Evolutionary conservation across 2,329 filamentous ascomycete species (phyloP).

Genomic region (Kalmusia sp.): DNA sequence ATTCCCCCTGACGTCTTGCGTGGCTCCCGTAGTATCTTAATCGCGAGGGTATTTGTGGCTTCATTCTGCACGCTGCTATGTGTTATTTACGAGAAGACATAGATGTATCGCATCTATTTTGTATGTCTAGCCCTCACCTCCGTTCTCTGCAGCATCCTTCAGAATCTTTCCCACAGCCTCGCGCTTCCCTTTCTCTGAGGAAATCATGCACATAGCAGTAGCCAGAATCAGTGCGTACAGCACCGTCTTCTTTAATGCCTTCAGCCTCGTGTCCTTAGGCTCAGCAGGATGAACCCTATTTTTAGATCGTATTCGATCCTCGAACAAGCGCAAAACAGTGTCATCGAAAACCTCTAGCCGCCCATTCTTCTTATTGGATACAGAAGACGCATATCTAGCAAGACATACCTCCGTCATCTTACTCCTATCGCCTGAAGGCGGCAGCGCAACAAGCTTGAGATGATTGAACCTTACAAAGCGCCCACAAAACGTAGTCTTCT

Average conservation of each 20-base stretch:
- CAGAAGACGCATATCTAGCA: constrained; percentile 34
- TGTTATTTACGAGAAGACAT: background rate
- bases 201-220: constrained; percentile 43
- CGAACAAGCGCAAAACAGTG: constrained; percentile 23
- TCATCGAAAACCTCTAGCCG: constrained; percentile 35
- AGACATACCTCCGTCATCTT: constrained; percentile 28
- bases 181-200: constrained; percentile 42
- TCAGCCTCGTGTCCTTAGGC: constrained; percentile 9
- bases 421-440: background rate
- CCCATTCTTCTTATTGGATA: constrained; percentile 35
- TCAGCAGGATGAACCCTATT: background rate
- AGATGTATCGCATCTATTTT: no score
- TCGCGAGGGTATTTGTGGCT: background rate
- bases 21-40: background rate
- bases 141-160: constrained; percentile 12
- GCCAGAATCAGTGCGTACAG: constrained; percentile 41
- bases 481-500: constrained; percentile 29
- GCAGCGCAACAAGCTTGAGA: constrained; percentile 38
- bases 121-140: no score
- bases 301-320: constrained; percentile 14
- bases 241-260: constrained; percentile 24
- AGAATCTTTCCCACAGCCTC: constrained; percentile 25
- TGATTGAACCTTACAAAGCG: constrained; percentile 33
- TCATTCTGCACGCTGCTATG: no score
- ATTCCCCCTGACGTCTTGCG: constrained; percentile 9